These are phyloP conservation scores for Psidium guajava DNA, from an alignment of 345 rosid genomes.

Conservation along the genomic window DNA sequence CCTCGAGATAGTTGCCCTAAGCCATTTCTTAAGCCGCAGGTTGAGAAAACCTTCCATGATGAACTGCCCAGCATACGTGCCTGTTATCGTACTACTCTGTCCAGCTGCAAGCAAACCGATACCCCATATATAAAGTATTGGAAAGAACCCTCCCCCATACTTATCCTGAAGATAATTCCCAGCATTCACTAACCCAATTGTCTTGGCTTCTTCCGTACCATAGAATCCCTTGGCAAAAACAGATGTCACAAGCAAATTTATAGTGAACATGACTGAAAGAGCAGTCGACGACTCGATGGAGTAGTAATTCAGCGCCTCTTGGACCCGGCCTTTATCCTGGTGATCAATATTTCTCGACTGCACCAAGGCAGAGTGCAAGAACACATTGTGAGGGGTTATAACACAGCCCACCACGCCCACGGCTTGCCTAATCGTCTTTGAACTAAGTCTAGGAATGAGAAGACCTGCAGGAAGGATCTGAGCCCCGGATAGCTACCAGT, in stretches of 20 bases:
- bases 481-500: background rate
- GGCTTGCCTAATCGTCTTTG: constrained; percentile 84
- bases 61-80: constrained; percentile 96
- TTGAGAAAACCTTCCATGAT: constrained; percentile 94
- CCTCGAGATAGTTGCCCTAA: constrained; percentile 75
- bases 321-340: constrained; percentile 53
- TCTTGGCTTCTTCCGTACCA: constrained; percentile 60
- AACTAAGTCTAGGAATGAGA: constrained; percentile 78
- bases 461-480: constrained; percentile 38
- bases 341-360: constrained; percentile 81
- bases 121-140: constrained; percentile 89
- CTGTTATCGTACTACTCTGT: constrained; percentile 92
- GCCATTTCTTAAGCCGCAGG: constrained; percentile 81
- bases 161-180: constrained; percentile 79
- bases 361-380: constrained; percentile 90
- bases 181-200: constrained; percentile 75
- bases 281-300: constrained; percentile 75
- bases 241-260: constrained; percentile 82
- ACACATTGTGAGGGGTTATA: constrained; percentile 93
- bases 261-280: constrained; percentile 60
- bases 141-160: constrained; percentile 81
- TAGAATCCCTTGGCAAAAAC: constrained; percentile 86
- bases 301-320: constrained; percentile 88
- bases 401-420: constrained; percentile 96
- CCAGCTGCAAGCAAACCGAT: constrained; percentile 94